Evolutionary conservation across 345 rosid species (phyloP).

Genomic region (Populus deltoides): DNA sequence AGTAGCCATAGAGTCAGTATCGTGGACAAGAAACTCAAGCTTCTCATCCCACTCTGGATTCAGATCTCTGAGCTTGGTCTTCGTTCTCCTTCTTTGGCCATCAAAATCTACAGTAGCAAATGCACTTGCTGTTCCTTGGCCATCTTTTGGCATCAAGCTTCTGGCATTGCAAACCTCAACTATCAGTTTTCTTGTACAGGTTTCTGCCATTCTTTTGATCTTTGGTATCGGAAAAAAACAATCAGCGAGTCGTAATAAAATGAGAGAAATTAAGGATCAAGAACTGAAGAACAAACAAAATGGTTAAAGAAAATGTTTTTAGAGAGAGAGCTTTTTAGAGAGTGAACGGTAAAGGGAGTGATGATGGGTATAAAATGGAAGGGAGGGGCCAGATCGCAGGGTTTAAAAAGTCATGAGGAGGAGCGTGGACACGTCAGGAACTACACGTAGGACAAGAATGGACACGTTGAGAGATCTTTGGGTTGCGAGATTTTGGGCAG

Average conservation of each 20-base stretch:
- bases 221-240: neutral
- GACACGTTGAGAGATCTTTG: conserved; percentile 35
- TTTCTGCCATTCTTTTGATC: conserved; percentile 47
- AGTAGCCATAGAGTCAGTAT: conserved; percentile 46
- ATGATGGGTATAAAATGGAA: neutral
- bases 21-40: conserved; percentile 72
- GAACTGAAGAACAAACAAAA: neutral
- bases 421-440: conserved; percentile 34
- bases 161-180: conserved; percentile 81
- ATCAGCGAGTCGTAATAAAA: neutral
- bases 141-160: conserved; percentile 86
- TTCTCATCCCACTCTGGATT: conserved; percentile 92
- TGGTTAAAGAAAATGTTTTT: neutral
- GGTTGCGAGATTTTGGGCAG: neutral
- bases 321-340: neutral
- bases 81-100: conserved; percentile 77
- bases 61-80: conserved; percentile 73
- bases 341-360: neutral
- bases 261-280: neutral
- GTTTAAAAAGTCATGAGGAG: conserved; percentile 16
- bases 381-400: conserved; percentile 8
- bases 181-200: conserved; percentile 51
- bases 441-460: conserved; percentile 15
- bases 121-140: conserved; percentile 92
- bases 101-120: conserved; percentile 76